Conservation (phyloP, 1,139 yeast genomes). For the Debaryomyces udenii region DNA sequence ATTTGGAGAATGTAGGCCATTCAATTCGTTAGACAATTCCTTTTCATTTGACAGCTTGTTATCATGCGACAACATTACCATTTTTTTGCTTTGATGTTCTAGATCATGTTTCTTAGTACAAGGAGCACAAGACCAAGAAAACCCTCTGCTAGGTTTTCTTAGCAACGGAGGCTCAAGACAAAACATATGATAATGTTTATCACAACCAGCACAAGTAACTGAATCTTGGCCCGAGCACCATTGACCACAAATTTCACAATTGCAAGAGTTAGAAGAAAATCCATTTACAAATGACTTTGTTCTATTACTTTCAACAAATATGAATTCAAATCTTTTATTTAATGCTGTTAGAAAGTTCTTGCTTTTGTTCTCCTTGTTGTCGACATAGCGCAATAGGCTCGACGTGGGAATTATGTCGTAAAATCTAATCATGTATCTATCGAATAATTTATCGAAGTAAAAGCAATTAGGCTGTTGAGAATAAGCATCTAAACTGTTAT, state of each 20-base stretch:
- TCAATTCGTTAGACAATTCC: conserved; percentile 30
- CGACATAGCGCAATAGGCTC: conserved; percentile 53
- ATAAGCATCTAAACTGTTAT: conserved; percentile 47
- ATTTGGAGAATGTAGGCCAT: conserved; percentile 22
- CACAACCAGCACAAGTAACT: conserved; percentile 82
- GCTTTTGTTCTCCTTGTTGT: conserved; percentile 57
- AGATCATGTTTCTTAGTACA: conserved; percentile 57
- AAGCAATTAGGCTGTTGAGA: conserved; percentile 67
- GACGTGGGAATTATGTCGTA: conserved; percentile 63
- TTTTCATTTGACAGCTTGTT: conserved; percentile 46
- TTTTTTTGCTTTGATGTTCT: conserved; percentile 32
- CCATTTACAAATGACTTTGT: conserved; percentile 65
- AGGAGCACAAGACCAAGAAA: conserved; percentile 89
- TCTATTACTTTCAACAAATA: conserved; percentile 74
- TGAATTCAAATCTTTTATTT: conserved; percentile 67
- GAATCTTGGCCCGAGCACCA: conserved; percentile 84
- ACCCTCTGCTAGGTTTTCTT: conserved; percentile 83
- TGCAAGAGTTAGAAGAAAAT: conserved; percentile 55
- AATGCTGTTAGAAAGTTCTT: conserved; percentile 62
- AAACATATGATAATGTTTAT: conserved; percentile 69
- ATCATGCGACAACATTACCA: conserved; percentile 48
- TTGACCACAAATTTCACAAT: conserved; percentile 75
- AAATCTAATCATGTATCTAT: conserved; percentile 80
- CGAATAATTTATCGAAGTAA: conserved; percentile 85
- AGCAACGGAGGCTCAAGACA: conserved; percentile 86